These are phyloP conservation scores for Metschnikowia matae DNA, from an alignment of 805 yeast species.

Conservation along the genomic window DNA sequence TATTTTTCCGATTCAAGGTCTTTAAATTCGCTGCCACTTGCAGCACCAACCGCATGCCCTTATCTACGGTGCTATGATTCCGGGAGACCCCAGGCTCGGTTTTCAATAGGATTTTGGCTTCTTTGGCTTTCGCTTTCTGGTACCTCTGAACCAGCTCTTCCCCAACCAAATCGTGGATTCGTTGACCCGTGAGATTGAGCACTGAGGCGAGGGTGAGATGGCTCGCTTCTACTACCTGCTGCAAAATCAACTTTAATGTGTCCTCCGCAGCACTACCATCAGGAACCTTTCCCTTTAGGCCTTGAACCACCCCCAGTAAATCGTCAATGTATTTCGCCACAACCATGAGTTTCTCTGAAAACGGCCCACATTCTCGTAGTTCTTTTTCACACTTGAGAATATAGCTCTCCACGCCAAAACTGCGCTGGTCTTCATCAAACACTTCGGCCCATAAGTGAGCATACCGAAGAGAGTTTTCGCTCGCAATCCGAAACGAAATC, in stretches of 20 bases:
- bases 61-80: not conserved
- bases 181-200: not conserved
- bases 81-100: not conserved
- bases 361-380: not conserved
- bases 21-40: not conserved
- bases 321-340: not conserved
- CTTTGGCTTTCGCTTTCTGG: not conserved
- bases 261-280: not conserved
- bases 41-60: slow-evolving; percentile 1
- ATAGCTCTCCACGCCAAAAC: slow-evolving; percentile 7
- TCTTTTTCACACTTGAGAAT: slow-evolving; percentile 8
- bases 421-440: not conserved
- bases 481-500: not conserved
- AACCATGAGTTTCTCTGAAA: not conserved
- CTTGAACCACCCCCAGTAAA: not conserved
- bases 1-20: not conserved
- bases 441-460: slow-evolving; percentile 1
- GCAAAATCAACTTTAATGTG: not conserved
- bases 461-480: not conserved
- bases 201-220: not conserved
- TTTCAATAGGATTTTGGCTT: not conserved
- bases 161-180: not conserved
- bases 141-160: not conserved
- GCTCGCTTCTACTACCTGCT: slow-evolving; percentile 1
- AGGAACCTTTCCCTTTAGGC: not conserved